Evolutionary conservation across 306 rosid genomes (phyloP).

Genomic region (Medicago truncatula): DNA sequence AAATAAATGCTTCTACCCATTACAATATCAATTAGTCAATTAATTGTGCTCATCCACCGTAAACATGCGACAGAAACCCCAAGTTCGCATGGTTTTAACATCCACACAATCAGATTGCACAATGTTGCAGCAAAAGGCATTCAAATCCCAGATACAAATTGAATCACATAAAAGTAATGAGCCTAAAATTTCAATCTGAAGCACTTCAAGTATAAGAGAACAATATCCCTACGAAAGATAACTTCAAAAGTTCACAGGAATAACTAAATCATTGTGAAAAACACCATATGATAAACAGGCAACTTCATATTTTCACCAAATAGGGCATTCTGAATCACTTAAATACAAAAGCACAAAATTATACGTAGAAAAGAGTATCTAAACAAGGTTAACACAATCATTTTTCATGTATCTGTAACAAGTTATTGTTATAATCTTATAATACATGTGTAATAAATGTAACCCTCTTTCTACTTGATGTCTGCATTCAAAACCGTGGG

Average conservation of each 20-base stretch:
- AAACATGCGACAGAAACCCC: not conserved
- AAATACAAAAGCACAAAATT: slow-evolving; percentile 9
- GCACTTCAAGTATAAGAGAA: not conserved
- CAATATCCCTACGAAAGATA: not conserved
- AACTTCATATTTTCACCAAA: not conserved
- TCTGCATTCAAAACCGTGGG: not conserved
- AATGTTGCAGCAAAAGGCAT: slow-evolving; percentile 3
- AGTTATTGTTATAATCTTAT: slow-evolving; percentile 7
- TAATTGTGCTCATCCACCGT: not conserved
- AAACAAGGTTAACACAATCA: not conserved
- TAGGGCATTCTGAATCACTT: not conserved
- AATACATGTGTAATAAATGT: not conserved
- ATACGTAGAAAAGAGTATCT: not conserved
- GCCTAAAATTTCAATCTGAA: not conserved
- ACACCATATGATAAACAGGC: not conserved
- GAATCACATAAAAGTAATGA: not conserved
- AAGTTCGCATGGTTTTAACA: not conserved
- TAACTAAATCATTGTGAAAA: not conserved
- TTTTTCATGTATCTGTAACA: not conserved
- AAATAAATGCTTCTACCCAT: not conserved
- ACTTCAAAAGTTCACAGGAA: not conserved
- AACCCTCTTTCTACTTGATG: slow-evolving; percentile 18
- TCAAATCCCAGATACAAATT: not conserved
- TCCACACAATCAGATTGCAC: not conserved
- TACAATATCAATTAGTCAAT: not conserved